Evolutionary conservation across 2,329 filamentous ascomycete species (phyloP).

Genomic region (Epichloe baconii): DNA sequence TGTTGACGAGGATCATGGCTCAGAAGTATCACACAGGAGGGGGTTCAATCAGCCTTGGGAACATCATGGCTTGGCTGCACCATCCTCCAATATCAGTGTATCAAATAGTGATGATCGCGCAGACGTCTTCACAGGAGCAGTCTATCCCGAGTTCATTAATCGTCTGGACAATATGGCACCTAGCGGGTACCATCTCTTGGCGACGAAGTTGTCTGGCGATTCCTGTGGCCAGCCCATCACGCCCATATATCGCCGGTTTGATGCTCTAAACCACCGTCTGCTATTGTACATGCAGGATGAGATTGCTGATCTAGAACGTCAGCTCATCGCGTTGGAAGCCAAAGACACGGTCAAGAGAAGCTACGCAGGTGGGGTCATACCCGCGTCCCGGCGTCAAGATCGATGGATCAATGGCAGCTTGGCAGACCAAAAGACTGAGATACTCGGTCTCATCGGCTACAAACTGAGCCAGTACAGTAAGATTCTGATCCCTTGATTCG

Average conservation of each 20-base stretch:
- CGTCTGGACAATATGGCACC: conserved; percentile 14
- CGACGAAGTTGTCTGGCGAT: conserved; percentile 33
- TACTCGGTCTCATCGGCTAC: conserved; percentile 49
- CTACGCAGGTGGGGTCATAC: conserved; percentile 31
- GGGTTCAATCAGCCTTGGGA: background rate
- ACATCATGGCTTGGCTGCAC: background rate
- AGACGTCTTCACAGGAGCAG: background rate
- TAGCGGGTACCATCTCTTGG: conserved; percentile 51
- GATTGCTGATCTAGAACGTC: conserved; percentile 66
- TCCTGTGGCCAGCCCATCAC: conserved; percentile 17
- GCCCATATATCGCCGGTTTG: conserved; percentile 75
- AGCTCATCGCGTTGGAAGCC: conserved; percentile 56
- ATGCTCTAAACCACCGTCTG: conserved; percentile 67
- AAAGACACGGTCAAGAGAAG: conserved; percentile 36
- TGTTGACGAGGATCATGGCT: background rate
- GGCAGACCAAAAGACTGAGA: conserved; percentile 45
- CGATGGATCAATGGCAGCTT: conserved; percentile 40
- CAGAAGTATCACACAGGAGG: background rate
- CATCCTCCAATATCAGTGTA: conserved; percentile 1
- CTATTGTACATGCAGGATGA: conserved; percentile 79
- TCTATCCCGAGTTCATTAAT: background rate
- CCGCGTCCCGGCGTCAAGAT: conserved; percentile 47
- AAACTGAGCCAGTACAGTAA: conserved; percentile 58
- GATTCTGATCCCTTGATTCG: conserved; percentile 10
- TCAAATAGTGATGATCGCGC: conserved; percentile 1